Base-by-base conservation (phyloP, 2,329 filamentous ascomycete species). In the Xylariaceae sp. region DNA sequence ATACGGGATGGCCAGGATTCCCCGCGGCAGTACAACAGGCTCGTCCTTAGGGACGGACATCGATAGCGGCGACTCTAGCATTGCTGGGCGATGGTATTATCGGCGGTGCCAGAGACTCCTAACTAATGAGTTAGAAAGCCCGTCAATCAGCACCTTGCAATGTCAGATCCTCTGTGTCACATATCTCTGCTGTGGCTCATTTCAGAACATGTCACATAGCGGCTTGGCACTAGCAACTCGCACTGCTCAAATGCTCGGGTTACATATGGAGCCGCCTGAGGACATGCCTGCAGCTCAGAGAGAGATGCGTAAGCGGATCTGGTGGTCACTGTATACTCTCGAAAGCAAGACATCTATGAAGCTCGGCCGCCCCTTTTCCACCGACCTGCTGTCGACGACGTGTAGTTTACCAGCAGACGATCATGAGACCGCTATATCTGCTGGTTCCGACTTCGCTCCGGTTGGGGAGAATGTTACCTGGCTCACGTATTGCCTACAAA, bases 291-390 rank as follows among this genome's bases (percentile, higher is more conserved):
- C 51, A 4, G 51, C 61, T 10, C 56, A 54, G 12, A 54, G 48
- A 40, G 65, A 67, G 48, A 58, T 66, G 19, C 76, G 77, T 3
- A 79, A 76, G 59, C 72, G 80, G 0, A 56, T 84, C 12, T 85
- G 81, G 81, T 84, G 80, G 80, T 68, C 67, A 0, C 62, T 85
- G 1, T 83, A 76, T 62, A 68, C 71, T 1, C 65, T 82, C 16
- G 82, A 84, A 48, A 74, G 69, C 55, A 80, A 80, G 61, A 73
- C 68, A 2, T 73, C 71, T 55, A 75, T 77, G 69, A 78, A 80
- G 54, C 70, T 81, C 1, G 79, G 79, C 2, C 75, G 79, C 0
- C 78, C 79, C 1, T 75, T 75, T 29, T 63, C 71, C 7, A 58
- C 75, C 2, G 63, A 73, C 29, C 56, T 70, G 18, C 66, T 68